A percentile compares a stretch with the other conserved stretches of the same genome.
Evolutionary conservation across 2,329 filamentous ascomycete genomes (phyloP).

Genomic region (Alternaria ventricosa): DNA sequence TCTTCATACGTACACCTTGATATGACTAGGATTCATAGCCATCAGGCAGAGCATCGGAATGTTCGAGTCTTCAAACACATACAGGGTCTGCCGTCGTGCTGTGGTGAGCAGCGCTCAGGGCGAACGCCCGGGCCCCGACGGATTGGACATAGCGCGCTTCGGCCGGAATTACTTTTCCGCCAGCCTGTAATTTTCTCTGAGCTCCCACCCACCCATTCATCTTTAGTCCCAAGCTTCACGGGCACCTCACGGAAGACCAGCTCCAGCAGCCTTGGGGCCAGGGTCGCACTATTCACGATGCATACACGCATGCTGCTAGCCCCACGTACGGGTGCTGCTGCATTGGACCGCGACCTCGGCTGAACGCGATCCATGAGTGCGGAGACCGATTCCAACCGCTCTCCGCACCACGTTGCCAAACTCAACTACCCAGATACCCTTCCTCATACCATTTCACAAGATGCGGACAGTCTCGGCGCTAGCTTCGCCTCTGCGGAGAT

Average conservation of each 20-base stretch:
- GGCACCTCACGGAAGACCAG: constrained; percentile 8
- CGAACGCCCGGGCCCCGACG: no score
- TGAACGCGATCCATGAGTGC: constrained; percentile 34
- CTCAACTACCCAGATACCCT: constrained; percentile 23
- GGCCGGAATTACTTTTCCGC: constrained; percentile 26
- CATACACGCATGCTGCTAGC: background rate
- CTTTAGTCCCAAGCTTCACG: constrained; percentile 13
- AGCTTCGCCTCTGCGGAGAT: constrained; percentile 36
- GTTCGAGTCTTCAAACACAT: no score
- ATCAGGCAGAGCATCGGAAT: no score
- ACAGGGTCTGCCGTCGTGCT: no score
- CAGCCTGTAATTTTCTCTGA: constrained; percentile 12
- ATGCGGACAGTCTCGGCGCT: constrained; percentile 41
- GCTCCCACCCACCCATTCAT: constrained; percentile 9
- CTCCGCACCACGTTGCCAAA: constrained; percentile 25
- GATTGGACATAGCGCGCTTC: constrained; percentile 6
- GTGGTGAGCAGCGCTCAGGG: no score
- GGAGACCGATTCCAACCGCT: constrained; percentile 43
- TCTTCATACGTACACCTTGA: no score
- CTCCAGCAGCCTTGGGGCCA: constrained; percentile 1
- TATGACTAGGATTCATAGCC: no score
- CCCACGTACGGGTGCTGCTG: constrained; percentile 9
- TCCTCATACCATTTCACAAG: constrained; percentile 20
- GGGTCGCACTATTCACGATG: constrained; percentile 6
- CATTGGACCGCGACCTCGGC: constrained; percentile 41